These are phyloP conservation scores for Agrocybe praecox DNA, from an alignment of 768 basidiomycete species.

Conservation along the genomic window DNA sequence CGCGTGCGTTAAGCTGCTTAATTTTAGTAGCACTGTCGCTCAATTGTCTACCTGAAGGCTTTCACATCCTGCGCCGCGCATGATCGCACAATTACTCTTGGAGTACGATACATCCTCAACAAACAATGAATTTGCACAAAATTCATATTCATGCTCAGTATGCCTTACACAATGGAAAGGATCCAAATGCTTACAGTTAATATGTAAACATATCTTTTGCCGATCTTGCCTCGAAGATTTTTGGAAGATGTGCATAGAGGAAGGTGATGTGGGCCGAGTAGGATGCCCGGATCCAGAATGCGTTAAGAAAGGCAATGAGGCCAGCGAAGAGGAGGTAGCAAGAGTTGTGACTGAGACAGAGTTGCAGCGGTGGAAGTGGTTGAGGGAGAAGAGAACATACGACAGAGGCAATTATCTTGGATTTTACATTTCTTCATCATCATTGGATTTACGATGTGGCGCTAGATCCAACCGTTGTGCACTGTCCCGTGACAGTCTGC, in stretches of 20 bases:
- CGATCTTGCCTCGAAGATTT: slow-evolving; percentile 77
- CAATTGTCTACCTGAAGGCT: slow-evolving; percentile 38
- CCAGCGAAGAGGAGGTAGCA: slow-evolving; percentile 72
- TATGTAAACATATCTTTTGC: slow-evolving; percentile 84
- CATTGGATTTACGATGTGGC: background rate
- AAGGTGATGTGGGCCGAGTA: slow-evolving; percentile 77
- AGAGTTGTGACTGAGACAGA: slow-evolving; percentile 68
- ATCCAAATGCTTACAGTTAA: slow-evolving; percentile 67
- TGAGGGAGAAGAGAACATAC: slow-evolving; percentile 68
- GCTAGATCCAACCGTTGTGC: slow-evolving; percentile 52
- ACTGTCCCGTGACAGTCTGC: slow-evolving; percentile 81
- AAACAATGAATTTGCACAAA: slow-evolving; percentile 58
- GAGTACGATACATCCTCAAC: slow-evolving; percentile 50
- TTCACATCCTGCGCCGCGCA: slow-evolving; percentile 55
- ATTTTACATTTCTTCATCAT: slow-evolving; percentile 9
- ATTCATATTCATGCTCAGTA: slow-evolving; percentile 73
- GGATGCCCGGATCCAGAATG: slow-evolving; percentile 83
- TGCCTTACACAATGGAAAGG: slow-evolving; percentile 80
- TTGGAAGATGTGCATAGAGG: slow-evolving; percentile 80
- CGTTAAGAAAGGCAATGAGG: slow-evolving; percentile 63
- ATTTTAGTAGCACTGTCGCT: slow-evolving; percentile 1
- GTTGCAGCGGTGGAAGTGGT: slow-evolving; percentile 74
- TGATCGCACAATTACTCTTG: slow-evolving; percentile 50
- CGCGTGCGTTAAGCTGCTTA: slow-evolving; percentile 30
- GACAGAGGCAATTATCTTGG: slow-evolving; percentile 65